Percentiles rank a stretch among this genome's conserved stretches.
phyloP scores from a whole-genome alignment of 1,139 yeast genomes.

The Spathaspora sp. region DNA sequence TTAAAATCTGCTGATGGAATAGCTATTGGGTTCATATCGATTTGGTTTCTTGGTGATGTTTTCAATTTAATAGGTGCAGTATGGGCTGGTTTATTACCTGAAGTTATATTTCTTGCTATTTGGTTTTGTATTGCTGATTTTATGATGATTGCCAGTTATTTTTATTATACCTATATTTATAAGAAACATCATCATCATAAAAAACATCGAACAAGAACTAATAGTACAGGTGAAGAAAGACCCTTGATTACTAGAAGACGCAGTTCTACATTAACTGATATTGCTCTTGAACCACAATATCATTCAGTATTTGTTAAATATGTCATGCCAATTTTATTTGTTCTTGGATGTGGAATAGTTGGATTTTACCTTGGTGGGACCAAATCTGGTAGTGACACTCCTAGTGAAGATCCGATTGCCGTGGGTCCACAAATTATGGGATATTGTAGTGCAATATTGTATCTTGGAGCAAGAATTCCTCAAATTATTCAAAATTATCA shows the following conservation, averaged over 20 bases:
- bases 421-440: slow-evolving; percentile 72
- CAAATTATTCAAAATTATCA: slow-evolving; percentile 71
- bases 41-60: slow-evolving; percentile 76
- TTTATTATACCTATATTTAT: slow-evolving; percentile 51
- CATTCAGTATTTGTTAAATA: slow-evolving; percentile 52
- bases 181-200: slow-evolving; percentile 34
- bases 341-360: slow-evolving; percentile 62
- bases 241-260: slow-evolving; percentile 40
- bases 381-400: slow-evolving; percentile 14
- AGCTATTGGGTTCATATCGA: slow-evolving; percentile 63
- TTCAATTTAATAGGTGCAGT: slow-evolving; percentile 67
- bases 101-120: slow-evolving; percentile 65
- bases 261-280: slow-evolving; percentile 44
- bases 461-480: slow-evolving; percentile 77
- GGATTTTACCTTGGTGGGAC: slow-evolving; percentile 50
- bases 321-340: slow-evolving; percentile 61
- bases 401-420: slow-evolving; percentile 23
- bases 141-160: slow-evolving; percentile 59
- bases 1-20: slow-evolving; percentile 78
- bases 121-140: slow-evolving; percentile 77
- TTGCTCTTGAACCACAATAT: slow-evolving; percentile 41
- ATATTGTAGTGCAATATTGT: slow-evolving; percentile 66
- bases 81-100: slow-evolving; percentile 72
- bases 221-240: slow-evolving; percentile 9
- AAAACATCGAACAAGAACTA: slow-evolving; percentile 9